A percentile compares a stretch with the other conserved stretches of the same genome.
phyloP scores from a whole-genome alignment of 1,284 basidiomycete genomes.

The Cronartium quercuum region DNA sequence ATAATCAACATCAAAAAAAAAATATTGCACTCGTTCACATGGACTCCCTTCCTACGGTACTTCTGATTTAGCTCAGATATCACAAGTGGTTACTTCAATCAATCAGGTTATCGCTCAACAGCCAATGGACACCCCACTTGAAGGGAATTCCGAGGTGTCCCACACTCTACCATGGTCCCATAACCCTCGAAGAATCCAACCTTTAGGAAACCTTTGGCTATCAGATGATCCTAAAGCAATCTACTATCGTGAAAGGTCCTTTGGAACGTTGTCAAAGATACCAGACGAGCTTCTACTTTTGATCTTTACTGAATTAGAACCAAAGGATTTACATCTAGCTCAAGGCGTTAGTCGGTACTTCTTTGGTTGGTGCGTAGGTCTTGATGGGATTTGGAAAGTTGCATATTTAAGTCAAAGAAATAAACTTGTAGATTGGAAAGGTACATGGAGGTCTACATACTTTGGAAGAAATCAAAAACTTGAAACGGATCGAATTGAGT shows the following conservation, averaged over 20 bases:
- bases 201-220: slow-evolving; percentile 20
- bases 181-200: slow-evolving; percentile 8
- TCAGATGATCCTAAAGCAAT: background rate
- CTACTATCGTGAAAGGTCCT: background rate
- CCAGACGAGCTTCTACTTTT: slow-evolving; percentile 3
- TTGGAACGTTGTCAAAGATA: slow-evolving; percentile 11
- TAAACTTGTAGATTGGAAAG: slow-evolving; percentile 40
- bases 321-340: background rate
- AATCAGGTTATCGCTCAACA: too few species aligned
- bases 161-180: background rate
- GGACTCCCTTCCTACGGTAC: too few species aligned
- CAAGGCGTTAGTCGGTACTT: slow-evolving; percentile 18
- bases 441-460: slow-evolving; percentile 46
- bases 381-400: slow-evolving; percentile 23
- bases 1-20: too few species aligned
- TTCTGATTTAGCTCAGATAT: too few species aligned
- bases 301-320: slow-evolving; percentile 13
- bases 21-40: too few species aligned
- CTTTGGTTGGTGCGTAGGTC: slow-evolving; percentile 20
- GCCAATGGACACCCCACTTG: too few species aligned
- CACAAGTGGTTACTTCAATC: too few species aligned
- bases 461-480: slow-evolving; percentile 37
- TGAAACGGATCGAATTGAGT: slow-evolving; percentile 43
- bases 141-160: too few species aligned
- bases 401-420: slow-evolving; percentile 21